Base-by-base conservation (phyloP, 169 alveolate species). In the Eimeria sp. region DNA sequence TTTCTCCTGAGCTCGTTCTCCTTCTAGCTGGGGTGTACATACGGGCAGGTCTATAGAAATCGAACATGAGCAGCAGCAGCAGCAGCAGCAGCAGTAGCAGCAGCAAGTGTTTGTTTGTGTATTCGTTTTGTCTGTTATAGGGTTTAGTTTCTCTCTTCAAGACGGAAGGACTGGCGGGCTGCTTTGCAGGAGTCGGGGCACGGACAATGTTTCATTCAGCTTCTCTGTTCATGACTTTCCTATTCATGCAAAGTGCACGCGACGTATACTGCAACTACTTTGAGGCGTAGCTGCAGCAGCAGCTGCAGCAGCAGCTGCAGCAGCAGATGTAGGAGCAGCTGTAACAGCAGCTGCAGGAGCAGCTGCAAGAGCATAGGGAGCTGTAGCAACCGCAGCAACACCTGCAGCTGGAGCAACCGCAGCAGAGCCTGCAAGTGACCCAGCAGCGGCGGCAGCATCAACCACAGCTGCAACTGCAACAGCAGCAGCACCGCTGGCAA, bases 161-260 rank as follows among this genome's bases (percentile, higher is more conserved):
- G 62, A 6, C 93, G 25, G 93, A 85, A 64, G 93, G 93, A 58
- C 52, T 85, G 9, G 30, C 64, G 4, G 93, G 93, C 14, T 85
- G 93, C 43, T 85, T 85, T 49, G 80, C 82, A 37, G 93, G 93
- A 52, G 93, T 85, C 2, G 93, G 93, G 4, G 93, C 93, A 30
- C 64, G 93, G 43, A 85, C 93, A 1, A 33, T 64, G 62, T 85
- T 85, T 60, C 80, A 58, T 40, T 40, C 64, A 20, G 82, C 80
- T 16, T 85, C 93, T 23, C 60, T 85, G 6, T 85, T 64, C 49
- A 58, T 85, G 93, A 85, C 93, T 25, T 62, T 85, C 23, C 80
- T 85, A 43, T 58, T 85, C 77, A 85, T 85, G 93, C 93, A 85
- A 52, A 85, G 16, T 40, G 82, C 93, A 37, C 93, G 93, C 33